Evolutionary conservation across 192 early-diverging fungal species (phyloP).

Genomic region (Phycomyces blakesleeanus): DNA sequence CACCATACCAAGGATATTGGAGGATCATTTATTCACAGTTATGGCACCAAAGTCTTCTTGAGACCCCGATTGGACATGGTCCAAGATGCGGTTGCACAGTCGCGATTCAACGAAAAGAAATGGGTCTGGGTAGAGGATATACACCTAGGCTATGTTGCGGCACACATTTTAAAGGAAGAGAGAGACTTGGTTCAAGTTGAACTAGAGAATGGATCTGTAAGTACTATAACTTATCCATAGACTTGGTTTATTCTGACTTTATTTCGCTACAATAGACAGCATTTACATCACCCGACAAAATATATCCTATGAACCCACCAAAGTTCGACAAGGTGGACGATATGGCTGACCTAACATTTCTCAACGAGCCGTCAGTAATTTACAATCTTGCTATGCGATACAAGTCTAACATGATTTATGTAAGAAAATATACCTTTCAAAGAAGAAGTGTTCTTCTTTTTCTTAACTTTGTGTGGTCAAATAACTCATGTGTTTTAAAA

Average conservation of each 20-base stretch:
- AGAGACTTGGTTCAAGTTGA: slow-evolving; percentile 65
- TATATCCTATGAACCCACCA: slow-evolving; percentile 97
- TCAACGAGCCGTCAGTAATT: slow-evolving; percentile 98
- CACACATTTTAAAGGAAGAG: slow-evolving; percentile 70
- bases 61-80: slow-evolving; percentile 32
- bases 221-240: slow-evolving; percentile 6
- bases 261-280: slow-evolving; percentile 1
- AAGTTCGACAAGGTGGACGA: slow-evolving; percentile 99
- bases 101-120: slow-evolving; percentile 90
- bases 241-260: background rate
- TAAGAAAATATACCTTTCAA: slow-evolving; percentile 46
- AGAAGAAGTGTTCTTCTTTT: too few species aligned
- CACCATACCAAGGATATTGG: slow-evolving; percentile 7
- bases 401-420: slow-evolving; percentile 88
- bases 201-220: slow-evolving; percentile 74
- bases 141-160: slow-evolving; percentile 85
- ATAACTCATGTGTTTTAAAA: too few species aligned
- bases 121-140: slow-evolving; percentile 97
- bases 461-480: too few species aligned
- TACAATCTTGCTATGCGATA: slow-evolving; percentile 94
- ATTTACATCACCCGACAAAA: slow-evolving; percentile 53
- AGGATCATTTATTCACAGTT: slow-evolving; percentile 33
- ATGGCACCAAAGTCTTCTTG: slow-evolving; percentile 31
- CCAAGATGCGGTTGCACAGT: slow-evolving; percentile 62
- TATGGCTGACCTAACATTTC: slow-evolving; percentile 95